Base-by-base conservation (phyloP, 1,284 basidiomycete genomes). In the Wallemia mellicola region DNA sequence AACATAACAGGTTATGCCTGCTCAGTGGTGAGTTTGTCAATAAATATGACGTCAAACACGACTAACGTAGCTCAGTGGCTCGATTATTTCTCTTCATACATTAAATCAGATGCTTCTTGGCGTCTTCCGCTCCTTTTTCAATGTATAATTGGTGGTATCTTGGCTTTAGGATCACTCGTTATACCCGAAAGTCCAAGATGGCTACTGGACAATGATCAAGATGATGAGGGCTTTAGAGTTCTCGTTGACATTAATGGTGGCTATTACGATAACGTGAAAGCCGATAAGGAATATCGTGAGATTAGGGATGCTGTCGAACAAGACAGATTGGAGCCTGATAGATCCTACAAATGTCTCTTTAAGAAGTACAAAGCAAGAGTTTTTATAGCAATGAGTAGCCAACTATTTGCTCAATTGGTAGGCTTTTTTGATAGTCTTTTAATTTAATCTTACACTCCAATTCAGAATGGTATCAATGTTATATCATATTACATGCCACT, bases 151-250 rank as follows among this genome's bases (percentile, higher is more conserved):
- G 92, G 92, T 19, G 66, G 73, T 11, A 79, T 91, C 59, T 79
- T 98, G 33, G 81, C 86, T 1, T 68, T 76, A 3, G 92, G 92
- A 2, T 86, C 84, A 1, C 72, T 95, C 27, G 67, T 88, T 19
- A 82, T 95, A 68, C 92, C 92, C 2, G 92, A 98, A 71, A 89
- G 85, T 63, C 91, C 91, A 26, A 85, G 88, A 55, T 96, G 86
- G 83, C 77, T 96, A 58, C 83, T 96, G 65, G 91, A 96, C 68
- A 82, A 78, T 26, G 86, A 86, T 66, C 77, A 80, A 68, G 86
- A 95, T 67, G 77, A 74, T 1, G 83, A 86, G 63, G 92, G 91
- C 26, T 79, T 92, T 76, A 75, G 73, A 11, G 86, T 96, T 33
- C 80, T 96, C 63, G 83, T 82, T 24, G 89, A 95, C 66, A 73